A percentile compares a stretch with the other conserved stretches of the same genome.
phyloP scores from a whole-genome alignment of 163 green algal species.

The Scenedesmus sp. region DNA sequence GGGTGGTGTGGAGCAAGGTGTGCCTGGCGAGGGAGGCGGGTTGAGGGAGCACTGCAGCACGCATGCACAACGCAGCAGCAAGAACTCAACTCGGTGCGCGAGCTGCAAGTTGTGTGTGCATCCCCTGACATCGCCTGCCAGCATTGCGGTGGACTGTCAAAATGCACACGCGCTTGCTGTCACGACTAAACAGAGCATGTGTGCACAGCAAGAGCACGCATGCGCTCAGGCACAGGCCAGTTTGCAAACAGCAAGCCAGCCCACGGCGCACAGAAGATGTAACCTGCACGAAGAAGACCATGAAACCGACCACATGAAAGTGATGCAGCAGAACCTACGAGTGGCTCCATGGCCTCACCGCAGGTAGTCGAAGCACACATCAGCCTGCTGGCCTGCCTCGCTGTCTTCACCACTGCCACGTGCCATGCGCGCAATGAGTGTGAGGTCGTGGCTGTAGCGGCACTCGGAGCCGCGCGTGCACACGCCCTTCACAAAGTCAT shows the following conservation, averaged over 20 bases:
- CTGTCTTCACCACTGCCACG: conserved; percentile 49
- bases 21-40: neutral
- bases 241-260: neutral
- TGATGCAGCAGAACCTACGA: neutral
- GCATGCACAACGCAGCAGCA: neutral
- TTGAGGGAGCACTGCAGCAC: neutral
- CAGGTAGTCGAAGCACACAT: conserved; percentile 78
- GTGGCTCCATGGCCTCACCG: conserved; percentile 44
- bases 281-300: no score
- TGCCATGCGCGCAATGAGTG: conserved; percentile 73
- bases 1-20: neutral
- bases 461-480: conserved; percentile 81
- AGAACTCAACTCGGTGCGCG: neutral
- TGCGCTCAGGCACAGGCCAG: neutral
- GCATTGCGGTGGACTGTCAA: neutral
- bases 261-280: neutral
- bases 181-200: no score
- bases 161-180: neutral
- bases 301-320: no score
- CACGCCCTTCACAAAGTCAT: conserved; percentile 90
- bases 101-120: neutral
- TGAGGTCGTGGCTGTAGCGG: conserved; percentile 88
- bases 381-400: conserved; percentile 19
- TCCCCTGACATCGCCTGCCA: no score
- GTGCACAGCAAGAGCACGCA: neutral